These are phyloP conservation scores for Tolypocladium ophioglossoides DNA, from an alignment of 2,329 filamentous ascomycete species.

Conservation along the genomic window DNA sequence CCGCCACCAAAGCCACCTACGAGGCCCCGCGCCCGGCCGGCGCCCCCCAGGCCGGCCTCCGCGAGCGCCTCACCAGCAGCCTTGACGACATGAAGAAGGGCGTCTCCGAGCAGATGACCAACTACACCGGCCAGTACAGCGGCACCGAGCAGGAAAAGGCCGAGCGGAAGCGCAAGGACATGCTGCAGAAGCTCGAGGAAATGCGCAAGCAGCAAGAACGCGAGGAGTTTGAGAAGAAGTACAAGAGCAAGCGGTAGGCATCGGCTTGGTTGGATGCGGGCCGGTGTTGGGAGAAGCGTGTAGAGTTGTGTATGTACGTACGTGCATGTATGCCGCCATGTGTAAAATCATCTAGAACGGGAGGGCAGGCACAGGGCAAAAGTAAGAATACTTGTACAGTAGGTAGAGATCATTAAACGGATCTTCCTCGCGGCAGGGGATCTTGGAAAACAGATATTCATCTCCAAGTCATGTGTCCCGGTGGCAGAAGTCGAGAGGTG, in stretches of 20 bases:
- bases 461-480: not conserved
- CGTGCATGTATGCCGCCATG: not conserved
- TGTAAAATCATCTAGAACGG: slow-evolving; percentile 8
- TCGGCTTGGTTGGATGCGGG: not conserved
- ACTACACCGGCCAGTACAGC: slow-evolving; percentile 21
- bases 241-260: slow-evolving; percentile 18
- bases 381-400: not conserved
- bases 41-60: slow-evolving; percentile 11
- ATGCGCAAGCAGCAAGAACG: slow-evolving; percentile 24
- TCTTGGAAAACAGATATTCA: not conserved
- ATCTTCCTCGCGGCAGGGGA: not conserved
- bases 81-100: slow-evolving; percentile 27
- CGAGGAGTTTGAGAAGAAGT: slow-evolving; percentile 29
- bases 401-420: not conserved
- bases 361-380: not conserved
- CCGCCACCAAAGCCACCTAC: slow-evolving; percentile 16
- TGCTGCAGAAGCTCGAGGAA: slow-evolving; percentile 23
- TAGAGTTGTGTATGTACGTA: not conserved
- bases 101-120: slow-evolving; percentile 20
- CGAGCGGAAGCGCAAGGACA: slow-evolving; percentile 22
- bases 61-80: slow-evolving; percentile 21
- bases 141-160: slow-evolving; percentile 22
- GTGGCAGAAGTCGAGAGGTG: not conserved
- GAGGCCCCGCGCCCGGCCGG: slow-evolving; percentile 20
- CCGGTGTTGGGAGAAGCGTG: not conserved